Conservation (phyloP, 1,139 yeast genomes). For the Kluyveromyces marxianus region DNA sequence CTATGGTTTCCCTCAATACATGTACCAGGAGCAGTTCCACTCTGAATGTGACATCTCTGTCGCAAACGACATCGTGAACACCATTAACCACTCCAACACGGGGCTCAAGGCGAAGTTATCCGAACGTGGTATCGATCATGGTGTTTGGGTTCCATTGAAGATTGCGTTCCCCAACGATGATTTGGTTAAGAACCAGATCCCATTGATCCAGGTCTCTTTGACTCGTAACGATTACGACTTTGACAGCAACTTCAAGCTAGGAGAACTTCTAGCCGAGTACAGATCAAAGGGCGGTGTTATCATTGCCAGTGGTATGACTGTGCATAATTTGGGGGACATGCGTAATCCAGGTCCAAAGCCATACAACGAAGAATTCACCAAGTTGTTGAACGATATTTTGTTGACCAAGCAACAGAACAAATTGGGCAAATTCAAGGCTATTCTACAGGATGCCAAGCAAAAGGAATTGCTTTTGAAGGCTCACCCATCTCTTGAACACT, state of each 20-base stretch:
- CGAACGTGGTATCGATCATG: conserved; percentile 68
- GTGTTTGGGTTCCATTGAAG: conserved; percentile 74
- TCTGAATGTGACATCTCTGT: conserved; percentile 37
- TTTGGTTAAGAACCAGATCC: conserved; percentile 40
- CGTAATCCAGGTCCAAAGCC: conserved; percentile 33
- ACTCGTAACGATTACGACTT: conserved; percentile 39
- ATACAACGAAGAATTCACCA: conserved; percentile 46
- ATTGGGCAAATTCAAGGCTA: conserved; percentile 30
- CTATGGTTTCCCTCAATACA: conserved; percentile 56
- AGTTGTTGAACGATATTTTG: conserved; percentile 36
- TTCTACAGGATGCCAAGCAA: conserved; percentile 30
- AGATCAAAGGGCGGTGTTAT: conserved; percentile 47
- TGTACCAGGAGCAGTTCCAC: conserved; percentile 58
- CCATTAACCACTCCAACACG: conserved; percentile 29
- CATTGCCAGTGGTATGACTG: conserved; percentile 70
- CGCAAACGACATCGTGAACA: conserved; percentile 39
- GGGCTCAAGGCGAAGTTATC: conserved; percentile 42
- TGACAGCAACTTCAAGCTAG: conserved; percentile 44
- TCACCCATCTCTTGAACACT: conserved; percentile 72
- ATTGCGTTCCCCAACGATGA: conserved; percentile 50
- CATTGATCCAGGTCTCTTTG: conserved; percentile 60
- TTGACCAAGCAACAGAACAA: conserved; percentile 21
- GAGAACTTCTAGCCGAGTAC: conserved; percentile 45
- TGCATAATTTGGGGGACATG: conserved; percentile 61
- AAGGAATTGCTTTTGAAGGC: conserved; percentile 40